Base-by-base conservation (phyloP, 352 stramenopile species). In the Blastocystis sp. region DNA sequence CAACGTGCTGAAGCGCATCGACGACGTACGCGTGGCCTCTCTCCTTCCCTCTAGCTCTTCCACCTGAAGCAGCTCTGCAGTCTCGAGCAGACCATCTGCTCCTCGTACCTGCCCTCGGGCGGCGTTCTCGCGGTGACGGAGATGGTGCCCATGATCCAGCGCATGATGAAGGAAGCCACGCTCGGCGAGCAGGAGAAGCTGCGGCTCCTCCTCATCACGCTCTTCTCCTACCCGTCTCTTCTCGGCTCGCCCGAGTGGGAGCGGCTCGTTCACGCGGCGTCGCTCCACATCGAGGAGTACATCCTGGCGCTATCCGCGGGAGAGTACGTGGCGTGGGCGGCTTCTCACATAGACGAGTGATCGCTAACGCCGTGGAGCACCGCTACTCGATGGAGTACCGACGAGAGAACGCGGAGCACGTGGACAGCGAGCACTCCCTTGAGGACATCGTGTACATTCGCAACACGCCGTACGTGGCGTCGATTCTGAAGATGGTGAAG, bases 401-500 rank as follows among this genome's bases (percentile, higher is more conserved):
- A 55, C 21, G 45, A 50, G 19, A 39, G 21, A 67, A 29, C 33
- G 61, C 50, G 4, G 74, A 85, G n/a, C 74, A 26, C 21, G 51
- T 62, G 12, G 74, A 85, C 26, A 39, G 12, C 16, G 66, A 66
- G 31, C 74, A 85, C 51, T 69, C 74, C 19, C 37, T 85, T 4
- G 74, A 85, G 60, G 74, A 85, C 55, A 85, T 85, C 29, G 74
- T 85, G 33, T 85, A 85, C 45, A 66, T 70, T 24, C 74, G 74
- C 0, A 85, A 85, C 41, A 63, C 55, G 29, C 74, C 74, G 26
- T 85, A 85, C 29, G n/a, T 85, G 10, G 74, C 51, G 16, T 41
- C 24, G 3, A 55, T 85, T 10, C 31, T 85, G 19, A 67, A 69
- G n/a, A 85, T 85, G 74, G 45, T 85, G 21, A 59, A 6, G 12